Evolutionary conservation across 2,329 filamentous ascomycete genomes (phyloP).

Genomic region (Graphiopsis chlorocephala): DNA sequence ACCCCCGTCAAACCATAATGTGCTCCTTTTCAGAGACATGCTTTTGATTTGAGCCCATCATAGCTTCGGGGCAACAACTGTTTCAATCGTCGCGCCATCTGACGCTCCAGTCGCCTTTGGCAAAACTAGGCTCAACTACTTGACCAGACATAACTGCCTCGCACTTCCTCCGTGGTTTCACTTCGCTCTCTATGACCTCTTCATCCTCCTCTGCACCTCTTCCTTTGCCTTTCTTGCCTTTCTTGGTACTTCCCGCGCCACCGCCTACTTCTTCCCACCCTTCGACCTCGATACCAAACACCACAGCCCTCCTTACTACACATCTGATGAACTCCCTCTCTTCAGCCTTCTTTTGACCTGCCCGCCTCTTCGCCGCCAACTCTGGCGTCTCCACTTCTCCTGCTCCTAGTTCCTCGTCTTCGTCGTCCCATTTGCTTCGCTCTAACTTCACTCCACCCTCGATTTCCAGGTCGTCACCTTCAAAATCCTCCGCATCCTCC

Average conservation of each 20-base stretch:
- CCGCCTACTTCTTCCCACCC: conserved; percentile 16
- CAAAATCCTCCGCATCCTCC: conserved; percentile 10
- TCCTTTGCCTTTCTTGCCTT: conserved; percentile 12
- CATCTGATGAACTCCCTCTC: conserved; percentile 59
- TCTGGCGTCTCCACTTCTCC: conserved; percentile 52
- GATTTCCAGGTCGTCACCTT: conserved; percentile 4
- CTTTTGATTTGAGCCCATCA: not conserved
- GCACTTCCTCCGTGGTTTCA: conserved; percentile 43
- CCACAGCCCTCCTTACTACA: conserved; percentile 60
- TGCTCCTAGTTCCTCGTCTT: conserved; percentile 27
- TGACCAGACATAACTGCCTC: conserved; percentile 59
- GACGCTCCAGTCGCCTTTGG: conserved; percentile 60
- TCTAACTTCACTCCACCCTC: conserved; percentile 3
- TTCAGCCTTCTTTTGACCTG: conserved; percentile 49
- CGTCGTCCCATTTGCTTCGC: not conserved
- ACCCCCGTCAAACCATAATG: not conserved
- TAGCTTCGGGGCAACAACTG: not conserved
- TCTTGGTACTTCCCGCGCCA: conserved; percentile 24
- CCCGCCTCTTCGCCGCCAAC: conserved; percentile 48
- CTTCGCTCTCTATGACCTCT: conserved; percentile 20
- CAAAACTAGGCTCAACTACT: conserved; percentile 59
- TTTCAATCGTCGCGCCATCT: conserved; percentile 50
- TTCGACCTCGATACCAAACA: conserved; percentile 50
- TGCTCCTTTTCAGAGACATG: not conserved
- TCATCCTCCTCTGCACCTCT: conserved; percentile 21